Evolutionary conservation across 192 early-diverging fungal genomes (phyloP), one percentile per base, ranked within the genome.

Genomic region (Coemansia sp.): DNA sequence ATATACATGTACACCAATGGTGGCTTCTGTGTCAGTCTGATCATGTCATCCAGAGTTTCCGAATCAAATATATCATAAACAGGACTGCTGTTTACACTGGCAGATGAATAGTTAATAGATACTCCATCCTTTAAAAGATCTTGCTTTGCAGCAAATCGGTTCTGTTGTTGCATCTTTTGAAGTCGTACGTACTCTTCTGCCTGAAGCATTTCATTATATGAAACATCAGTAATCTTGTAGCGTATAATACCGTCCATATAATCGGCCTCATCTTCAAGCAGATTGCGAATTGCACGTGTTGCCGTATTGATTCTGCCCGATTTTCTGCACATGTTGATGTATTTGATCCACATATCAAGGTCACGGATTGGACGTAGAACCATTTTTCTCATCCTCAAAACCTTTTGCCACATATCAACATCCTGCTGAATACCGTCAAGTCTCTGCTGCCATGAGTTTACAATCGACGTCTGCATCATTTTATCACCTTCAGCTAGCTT

Each of bases 291-390:
- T 0, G 88, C 94, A 61, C 92, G 91, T 44, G 91, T 83, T 0
- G 93, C 86, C 9, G 94, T 75, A 18, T 81, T 82, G 33, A 95
- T 81, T 22, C 92, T 81, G 14, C 86, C 87, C 49, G 86, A 87
- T 66, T 94, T 91, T 34, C 96, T 86, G 64, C 93, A 97, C 54
- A 98, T 59, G 53, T 95, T 93, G 34, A 90, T 85, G 78, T 95
- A 98, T 67, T 92, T 92, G 64, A 95, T 93, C 83, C 89, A 92
- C 81, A 90, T 91, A 19, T 94, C 96, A 82, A 93, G 87, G 58
- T 98, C 92, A 53, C 91, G 89, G 49, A 87, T 82, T 12, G 96
- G 96, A 0, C 89, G 83, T 14, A 96, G 73, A 0, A 97, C 94
- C 62, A 97, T 80, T 12, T 87, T 81, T 24, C 89, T 84, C 21